Evolutionary conservation across 768 basidiomycete species (phyloP).

Genomic region (Multifurca ochricompacta): DNA sequence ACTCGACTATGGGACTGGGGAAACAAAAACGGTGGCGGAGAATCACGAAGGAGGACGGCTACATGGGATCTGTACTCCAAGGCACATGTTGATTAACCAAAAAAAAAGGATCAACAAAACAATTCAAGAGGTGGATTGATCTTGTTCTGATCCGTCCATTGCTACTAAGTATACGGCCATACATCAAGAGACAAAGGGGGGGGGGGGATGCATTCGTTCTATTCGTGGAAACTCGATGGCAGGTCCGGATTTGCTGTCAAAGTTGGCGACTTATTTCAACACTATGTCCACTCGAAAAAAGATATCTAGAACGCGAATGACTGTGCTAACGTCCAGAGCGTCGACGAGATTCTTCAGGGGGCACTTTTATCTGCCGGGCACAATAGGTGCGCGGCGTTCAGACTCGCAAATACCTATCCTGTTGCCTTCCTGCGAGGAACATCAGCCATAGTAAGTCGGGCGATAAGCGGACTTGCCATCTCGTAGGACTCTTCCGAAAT

Average conservation of each 20-base stretch:
- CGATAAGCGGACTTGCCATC: conserved; percentile 21
- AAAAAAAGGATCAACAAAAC: too few relatives aligned
- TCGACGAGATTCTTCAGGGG: not conserved
- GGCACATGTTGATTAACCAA: too few relatives aligned
- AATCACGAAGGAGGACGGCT: too few relatives aligned
- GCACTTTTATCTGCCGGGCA: conserved; percentile 2
- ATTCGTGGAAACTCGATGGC: conserved; percentile 11
- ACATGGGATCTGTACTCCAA: too few relatives aligned
- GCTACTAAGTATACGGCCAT: not conserved
- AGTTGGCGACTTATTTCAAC: not conserved
- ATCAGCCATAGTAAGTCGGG: not conserved
- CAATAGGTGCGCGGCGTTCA: not conserved
- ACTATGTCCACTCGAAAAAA: conserved; percentile 10
- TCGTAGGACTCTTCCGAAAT: conserved; percentile 26
- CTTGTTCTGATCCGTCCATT: not conserved
- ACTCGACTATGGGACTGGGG: too few relatives aligned
- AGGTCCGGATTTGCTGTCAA: conserved; percentile 14
- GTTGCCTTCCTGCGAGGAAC: conserved; percentile 9
- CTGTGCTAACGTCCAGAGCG: not conserved
- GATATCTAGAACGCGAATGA: too few relatives aligned
- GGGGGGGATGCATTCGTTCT: conserved; percentile 1
- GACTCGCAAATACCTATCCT: not conserved
- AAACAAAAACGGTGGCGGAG: too few relatives aligned
- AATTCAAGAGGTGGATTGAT: conserved; percentile 1
- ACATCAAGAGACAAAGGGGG: not conserved